Evolutionary conservation across 1,284 basidiomycete genomes (phyloP), one percentile per base, ranked within the genome.

Genomic region (Tilletia horrida): DNA sequence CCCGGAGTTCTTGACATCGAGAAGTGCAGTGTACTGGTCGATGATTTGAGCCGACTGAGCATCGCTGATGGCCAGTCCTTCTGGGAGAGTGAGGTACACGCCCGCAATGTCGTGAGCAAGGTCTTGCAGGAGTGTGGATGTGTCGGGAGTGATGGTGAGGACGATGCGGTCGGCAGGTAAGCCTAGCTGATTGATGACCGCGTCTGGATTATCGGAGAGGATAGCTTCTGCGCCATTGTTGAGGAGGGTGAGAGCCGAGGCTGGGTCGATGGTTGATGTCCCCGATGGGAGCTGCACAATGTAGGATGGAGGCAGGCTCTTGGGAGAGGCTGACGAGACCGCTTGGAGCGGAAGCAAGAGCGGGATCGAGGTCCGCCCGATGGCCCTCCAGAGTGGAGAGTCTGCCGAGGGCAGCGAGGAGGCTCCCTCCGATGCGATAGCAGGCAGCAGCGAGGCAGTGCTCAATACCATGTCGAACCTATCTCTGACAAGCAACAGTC

Each of bases 201-300:
- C 75, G 48, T 80, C 73, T 18, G 74, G 76, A 21, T 76, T 78
- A 7, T 67, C 67, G 64, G 80, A 76, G 66, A 80, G 72, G 23
- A 78, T 48, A 42, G 76, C 76, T 4, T 72, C 67, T 9, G 73
- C 76, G 2, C 64, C 66, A 29, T 76, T 74, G 66, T 72, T 71
- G 63, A 73, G 64, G 50, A 25, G 67, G 21, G 43, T 59, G 29
- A 40, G 27, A 7, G 55, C 55, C 27, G 55, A 59, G 27, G 55
- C 55, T 59, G 55, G 55, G 31, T 59, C 55, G 55, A 59, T 59
- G 35, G 35, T 6, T 25, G 29, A 13, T 31, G 55, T 29, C 3
- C 55, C 27, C 35, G 55, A 11, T 31, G 55, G 55, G 9, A 59
- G 55, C 27, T 59, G 55, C 27, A 59, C 55, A n/a, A 59, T 31